phyloP scores from a whole-genome alignment of 371 early-diverging fungal species.

The Lichtheimia ornata region DNA sequence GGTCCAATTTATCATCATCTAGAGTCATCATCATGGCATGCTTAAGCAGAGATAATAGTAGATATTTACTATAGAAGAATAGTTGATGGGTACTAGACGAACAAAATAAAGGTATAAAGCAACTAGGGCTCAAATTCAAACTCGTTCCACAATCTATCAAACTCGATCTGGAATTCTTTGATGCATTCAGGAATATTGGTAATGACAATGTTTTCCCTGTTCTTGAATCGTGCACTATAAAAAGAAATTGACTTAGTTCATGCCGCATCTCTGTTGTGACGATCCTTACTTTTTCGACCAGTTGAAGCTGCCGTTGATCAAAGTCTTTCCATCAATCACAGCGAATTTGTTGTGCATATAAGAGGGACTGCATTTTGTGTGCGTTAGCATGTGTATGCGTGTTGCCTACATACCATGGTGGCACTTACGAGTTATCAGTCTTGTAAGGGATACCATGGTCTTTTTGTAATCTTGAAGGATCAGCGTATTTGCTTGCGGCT shows the following conservation, averaged over 20 bases:
- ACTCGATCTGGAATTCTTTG: conserved; percentile 48
- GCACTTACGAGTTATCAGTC: conserved; percentile 46
- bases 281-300: conserved; percentile 47
- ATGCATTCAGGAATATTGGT: conserved; percentile 57
- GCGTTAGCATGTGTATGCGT: too few relatives aligned
- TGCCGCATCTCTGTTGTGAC: not conserved
- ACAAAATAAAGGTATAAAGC: not conserved
- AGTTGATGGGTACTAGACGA: conserved; percentile 22
- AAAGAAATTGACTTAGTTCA: too few relatives aligned
- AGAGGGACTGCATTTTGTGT: conserved; percentile 24
- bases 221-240: conserved; percentile 54
- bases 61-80: too few relatives aligned
- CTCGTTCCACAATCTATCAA: conserved; percentile 53
- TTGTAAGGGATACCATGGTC: conserved; percentile 57
- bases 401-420: not conserved
- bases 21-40: too few relatives aligned
- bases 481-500: conserved; percentile 57
- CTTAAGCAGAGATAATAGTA: too few relatives aligned
- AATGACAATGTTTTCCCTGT: conserved; percentile 62
- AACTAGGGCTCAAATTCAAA: not conserved
- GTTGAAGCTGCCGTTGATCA: conserved; percentile 53
- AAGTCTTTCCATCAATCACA: conserved; percentile 51
- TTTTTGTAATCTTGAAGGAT: conserved; percentile 53
- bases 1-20: too few relatives aligned
- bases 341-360: conserved; percentile 75